Percentiles rank a stretch among this genome's conserved stretches.
These are phyloP conservation scores for Taphrina wiesneri DNA, from an alignment of 1,139 yeast genomes.

Conservation along the genomic window DNA sequence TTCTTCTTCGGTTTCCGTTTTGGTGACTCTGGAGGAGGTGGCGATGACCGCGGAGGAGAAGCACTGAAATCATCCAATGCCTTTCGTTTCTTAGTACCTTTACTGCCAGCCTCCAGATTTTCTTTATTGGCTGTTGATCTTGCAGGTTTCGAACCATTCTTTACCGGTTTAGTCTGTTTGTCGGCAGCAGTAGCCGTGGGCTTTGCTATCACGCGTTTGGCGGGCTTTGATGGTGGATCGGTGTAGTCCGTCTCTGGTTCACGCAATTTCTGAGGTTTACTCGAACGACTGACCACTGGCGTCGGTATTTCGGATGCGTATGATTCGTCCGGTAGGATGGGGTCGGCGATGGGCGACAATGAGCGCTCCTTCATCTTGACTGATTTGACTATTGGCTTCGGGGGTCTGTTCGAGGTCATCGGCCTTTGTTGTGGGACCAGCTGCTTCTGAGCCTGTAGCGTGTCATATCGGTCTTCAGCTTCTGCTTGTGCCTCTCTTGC, in stretches of 20 bases:
- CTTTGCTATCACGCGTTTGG: background rate
- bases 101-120: background rate
- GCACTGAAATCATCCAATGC: constrained; percentile 4
- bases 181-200: background rate
- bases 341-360: background rate
- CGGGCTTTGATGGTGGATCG: constrained; percentile 9
- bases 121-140: constrained; percentile 4
- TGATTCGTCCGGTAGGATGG: background rate
- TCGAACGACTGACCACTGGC: constrained; percentile 6
- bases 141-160: background rate
- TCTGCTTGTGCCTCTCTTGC: constrained; percentile 9
- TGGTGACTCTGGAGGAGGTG: constrained; percentile 16
- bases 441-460: constrained; percentile 19
- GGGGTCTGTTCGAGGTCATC: background rate
- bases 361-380: background rate
- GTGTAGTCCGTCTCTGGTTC: constrained; percentile 10
- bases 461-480: constrained; percentile 25
- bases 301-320: constrained; percentile 3
- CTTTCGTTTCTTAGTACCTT: background rate
- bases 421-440: background rate
- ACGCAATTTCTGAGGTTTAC: background rate
- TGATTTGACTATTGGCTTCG: background rate
- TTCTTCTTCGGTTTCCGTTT: constrained; percentile 9
- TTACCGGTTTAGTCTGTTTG: background rate
- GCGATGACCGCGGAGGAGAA: constrained; percentile 10